Conservation (phyloP, 1,139 yeast genomes). For the Yamadazyma oceani region DNA sequence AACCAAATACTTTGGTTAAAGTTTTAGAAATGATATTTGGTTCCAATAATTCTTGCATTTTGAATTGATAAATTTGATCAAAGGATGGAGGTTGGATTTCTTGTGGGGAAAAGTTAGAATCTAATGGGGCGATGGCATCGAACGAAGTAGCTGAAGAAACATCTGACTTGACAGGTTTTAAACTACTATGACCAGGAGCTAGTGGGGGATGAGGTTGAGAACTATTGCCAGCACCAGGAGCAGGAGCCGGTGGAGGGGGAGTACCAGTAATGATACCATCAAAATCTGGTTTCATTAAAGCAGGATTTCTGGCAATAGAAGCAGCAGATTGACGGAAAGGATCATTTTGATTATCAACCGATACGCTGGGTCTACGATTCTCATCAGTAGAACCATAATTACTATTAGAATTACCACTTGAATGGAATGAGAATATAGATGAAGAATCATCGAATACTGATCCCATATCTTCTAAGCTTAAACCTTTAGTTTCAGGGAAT, state of each 20-base stretch:
- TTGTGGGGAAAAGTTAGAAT: slow-evolving; percentile 26
- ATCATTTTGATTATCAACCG: slow-evolving; percentile 20
- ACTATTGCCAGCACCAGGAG: not conserved
- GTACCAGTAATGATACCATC: slow-evolving; percentile 35
- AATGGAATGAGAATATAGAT: slow-evolving; percentile 46
- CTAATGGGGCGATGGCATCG: slow-evolving; percentile 21
- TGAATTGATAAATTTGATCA: slow-evolving; percentile 31
- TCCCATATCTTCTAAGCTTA: slow-evolving; percentile 56
- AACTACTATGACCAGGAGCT: slow-evolving; percentile 8
- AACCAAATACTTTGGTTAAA: slow-evolving; percentile 8
- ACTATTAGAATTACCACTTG: slow-evolving; percentile 17
- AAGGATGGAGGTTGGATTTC: slow-evolving; percentile 43
- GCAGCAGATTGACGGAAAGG: slow-evolving; percentile 35
- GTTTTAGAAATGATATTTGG: slow-evolving; percentile 12
- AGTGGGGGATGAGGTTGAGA: slow-evolving; percentile 7
- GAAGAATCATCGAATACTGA: slow-evolving; percentile 49
- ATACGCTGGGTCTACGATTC: slow-evolving; percentile 21
- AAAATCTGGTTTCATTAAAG: slow-evolving; percentile 30
- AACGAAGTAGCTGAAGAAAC: slow-evolving; percentile 21
- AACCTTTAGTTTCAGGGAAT: slow-evolving; percentile 58
- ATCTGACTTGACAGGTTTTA: slow-evolving; percentile 27
- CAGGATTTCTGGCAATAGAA: slow-evolving; percentile 40
- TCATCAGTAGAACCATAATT: slow-evolving; percentile 25
- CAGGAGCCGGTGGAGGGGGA: slow-evolving; percentile 20
- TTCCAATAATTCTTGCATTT: slow-evolving; percentile 20